Conservation (phyloP, 108 stramenopile genomes). For the Ochromonas danica region DNA sequence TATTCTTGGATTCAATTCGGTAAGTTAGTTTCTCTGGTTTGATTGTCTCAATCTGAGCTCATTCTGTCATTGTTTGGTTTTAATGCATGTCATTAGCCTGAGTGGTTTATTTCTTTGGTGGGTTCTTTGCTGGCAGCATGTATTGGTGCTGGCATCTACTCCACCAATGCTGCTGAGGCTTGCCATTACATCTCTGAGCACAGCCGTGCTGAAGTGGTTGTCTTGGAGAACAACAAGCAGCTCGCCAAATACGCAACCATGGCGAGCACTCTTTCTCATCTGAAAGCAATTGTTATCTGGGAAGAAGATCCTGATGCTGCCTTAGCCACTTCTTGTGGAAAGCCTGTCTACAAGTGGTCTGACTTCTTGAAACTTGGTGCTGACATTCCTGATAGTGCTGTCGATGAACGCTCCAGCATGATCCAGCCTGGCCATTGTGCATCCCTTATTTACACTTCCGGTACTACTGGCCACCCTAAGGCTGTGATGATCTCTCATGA, state of each 20-base stretch:
- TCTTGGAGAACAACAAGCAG: slow-evolving; percentile 60
- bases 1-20: slow-evolving; percentile 71
- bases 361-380: slow-evolving; percentile 48
- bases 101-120: slow-evolving; percentile 62
- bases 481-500: slow-evolving; percentile 96
- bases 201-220: slow-evolving; percentile 64
- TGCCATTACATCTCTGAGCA: slow-evolving; percentile 69
- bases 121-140: slow-evolving; percentile 69
- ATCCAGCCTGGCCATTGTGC: slow-evolving; percentile 69
- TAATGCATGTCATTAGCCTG: background rate
- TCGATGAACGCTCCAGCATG: slow-evolving; percentile 48
- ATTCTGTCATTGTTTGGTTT: background rate
- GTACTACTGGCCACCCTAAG: slow-evolving; percentile 93
- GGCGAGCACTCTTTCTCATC: slow-evolving; percentile 43
- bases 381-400: background rate
- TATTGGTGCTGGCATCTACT: slow-evolving; percentile 66
- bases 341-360: slow-evolving; percentile 41
- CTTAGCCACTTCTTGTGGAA: background rate
- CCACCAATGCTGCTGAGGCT: slow-evolving; percentile 64
- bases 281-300: slow-evolving; percentile 69
- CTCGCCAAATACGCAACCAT: slow-evolving; percentile 64
- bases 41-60: background rate
- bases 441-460: slow-evolving; percentile 92
- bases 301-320: slow-evolving; percentile 18
- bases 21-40: slow-evolving; percentile 46